Evolutionary conservation across 495 filamentous ascomycete genomes (phyloP).

Genomic region (Podospora pseudocomata): DNA sequence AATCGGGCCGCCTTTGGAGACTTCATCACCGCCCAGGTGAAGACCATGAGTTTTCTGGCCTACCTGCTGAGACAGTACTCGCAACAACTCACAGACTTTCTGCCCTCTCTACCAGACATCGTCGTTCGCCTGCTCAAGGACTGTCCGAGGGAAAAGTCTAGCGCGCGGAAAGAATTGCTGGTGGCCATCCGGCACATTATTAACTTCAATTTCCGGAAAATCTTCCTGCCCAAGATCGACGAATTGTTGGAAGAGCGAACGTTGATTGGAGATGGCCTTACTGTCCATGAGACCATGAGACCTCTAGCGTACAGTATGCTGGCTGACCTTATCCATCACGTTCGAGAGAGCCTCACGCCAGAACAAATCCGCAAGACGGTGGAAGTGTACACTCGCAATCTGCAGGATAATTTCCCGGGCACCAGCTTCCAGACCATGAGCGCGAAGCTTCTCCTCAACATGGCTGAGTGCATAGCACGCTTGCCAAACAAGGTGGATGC

Average conservation of each 20-base stretch:
- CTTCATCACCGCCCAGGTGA: slow-evolving; percentile 95
- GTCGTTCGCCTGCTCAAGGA: slow-evolving; percentile 90
- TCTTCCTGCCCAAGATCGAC: slow-evolving; percentile 92
- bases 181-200: slow-evolving; percentile 98
- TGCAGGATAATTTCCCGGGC: slow-evolving; percentile 93
- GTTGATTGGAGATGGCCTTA: slow-evolving; percentile 90
- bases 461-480: slow-evolving; percentile 94
- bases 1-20: slow-evolving; percentile 94
- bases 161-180: slow-evolving; percentile 87
- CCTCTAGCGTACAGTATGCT: slow-evolving; percentile 98
- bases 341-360: slow-evolving; percentile 74
- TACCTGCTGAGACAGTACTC: slow-evolving; percentile 89
- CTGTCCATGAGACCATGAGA: slow-evolving; percentile 93
- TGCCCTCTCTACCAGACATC: slow-evolving; percentile 82
- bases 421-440: slow-evolving; percentile 99
- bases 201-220: slow-evolving; percentile 96
- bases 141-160: slow-evolving; percentile 89
- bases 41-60: slow-evolving; percentile 98
- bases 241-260: slow-evolving; percentile 91
- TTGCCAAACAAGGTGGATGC: slow-evolving; percentile 88
- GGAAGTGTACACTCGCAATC: slow-evolving; percentile 92
- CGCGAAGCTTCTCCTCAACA: slow-evolving; percentile 91
- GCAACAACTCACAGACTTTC: slow-evolving; percentile 81
- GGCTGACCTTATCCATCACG: slow-evolving; percentile 95
- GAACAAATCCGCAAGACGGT: slow-evolving; percentile 93